These are phyloP conservation scores for Wallacemonas collosoma DNA, from an alignment of 208 protist species.

Conservation along the genomic window DNA sequence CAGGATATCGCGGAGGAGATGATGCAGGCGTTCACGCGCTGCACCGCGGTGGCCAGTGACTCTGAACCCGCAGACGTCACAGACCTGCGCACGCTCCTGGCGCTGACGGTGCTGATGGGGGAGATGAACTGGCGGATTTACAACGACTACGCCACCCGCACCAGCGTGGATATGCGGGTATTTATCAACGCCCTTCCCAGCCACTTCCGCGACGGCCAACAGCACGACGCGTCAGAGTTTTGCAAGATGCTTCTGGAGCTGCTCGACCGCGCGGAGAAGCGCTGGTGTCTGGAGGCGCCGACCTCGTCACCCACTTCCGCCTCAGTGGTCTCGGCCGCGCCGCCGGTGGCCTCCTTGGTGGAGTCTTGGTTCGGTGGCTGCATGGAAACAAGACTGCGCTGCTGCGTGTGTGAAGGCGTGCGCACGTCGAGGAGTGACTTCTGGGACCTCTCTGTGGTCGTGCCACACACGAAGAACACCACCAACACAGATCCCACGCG, in stretches of 20 bases:
- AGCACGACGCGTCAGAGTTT: conserved; percentile 83
- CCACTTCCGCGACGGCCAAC: conserved; percentile 56
- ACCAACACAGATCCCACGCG: not conserved
- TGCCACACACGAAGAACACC: conserved; percentile 4
- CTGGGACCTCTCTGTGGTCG: conserved; percentile 41
- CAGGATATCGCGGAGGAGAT: not conserved
- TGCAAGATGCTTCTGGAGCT: conserved; percentile 60
- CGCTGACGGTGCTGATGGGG: conserved; percentile 35
- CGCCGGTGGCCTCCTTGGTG: conserved; percentile 25
- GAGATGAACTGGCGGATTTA: conserved; percentile 60
- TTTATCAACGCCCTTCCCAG: conserved; percentile 34
- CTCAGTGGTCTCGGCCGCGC: not conserved
- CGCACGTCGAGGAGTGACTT: conserved; percentile 43
- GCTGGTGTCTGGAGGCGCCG: not conserved
- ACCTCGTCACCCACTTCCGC: conserved; percentile 2
- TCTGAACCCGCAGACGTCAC: not conserved
- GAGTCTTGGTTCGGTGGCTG: conserved; percentile 56
- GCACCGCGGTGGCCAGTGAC: not conserved
- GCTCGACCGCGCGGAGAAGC: conserved; percentile 37
- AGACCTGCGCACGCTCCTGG: conserved; percentile 18
- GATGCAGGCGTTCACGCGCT: not conserved
- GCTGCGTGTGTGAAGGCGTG: conserved; percentile 29
- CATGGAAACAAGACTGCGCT: conserved; percentile 45
- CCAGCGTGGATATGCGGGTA: conserved; percentile 33
- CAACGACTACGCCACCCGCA: conserved; percentile 17